Percentiles rank a stretch among this genome's conserved stretches.
These are phyloP conservation scores for Xylariaceae sp. DNA, from an alignment of 2,329 filamentous ascomycete species.

Conservation along the genomic window DNA sequence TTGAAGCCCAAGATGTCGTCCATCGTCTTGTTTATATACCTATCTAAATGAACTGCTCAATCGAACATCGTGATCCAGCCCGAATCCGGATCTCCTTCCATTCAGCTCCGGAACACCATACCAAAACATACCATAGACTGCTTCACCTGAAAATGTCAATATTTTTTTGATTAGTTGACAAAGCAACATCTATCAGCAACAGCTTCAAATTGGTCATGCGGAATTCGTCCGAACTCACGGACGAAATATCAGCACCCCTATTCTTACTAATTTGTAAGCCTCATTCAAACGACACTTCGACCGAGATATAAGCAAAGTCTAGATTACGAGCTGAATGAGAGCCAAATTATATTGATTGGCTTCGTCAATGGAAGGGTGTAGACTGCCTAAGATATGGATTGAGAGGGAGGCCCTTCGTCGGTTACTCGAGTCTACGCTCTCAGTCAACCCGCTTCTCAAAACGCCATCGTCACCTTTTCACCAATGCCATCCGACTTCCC, in stretches of 20 bases:
- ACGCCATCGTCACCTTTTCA: constrained; percentile 20
- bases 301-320: no score
- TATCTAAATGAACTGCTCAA: neutral
- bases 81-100: neutral
- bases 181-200: neutral
- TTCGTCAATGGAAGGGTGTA: no score
- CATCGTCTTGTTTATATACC: neutral
- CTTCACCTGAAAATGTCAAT: neutral
- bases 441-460: constrained; percentile 8
- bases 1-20: neutral
- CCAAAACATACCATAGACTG: neutral
- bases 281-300: neutral
- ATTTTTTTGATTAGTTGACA: neutral
- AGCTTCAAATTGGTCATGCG: neutral
- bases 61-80: no score
- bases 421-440: no score
- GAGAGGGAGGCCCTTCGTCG: no score
- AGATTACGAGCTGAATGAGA: no score
- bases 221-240: neutral
- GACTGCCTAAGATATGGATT: no score
- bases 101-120: neutral
- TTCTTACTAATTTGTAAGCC: neutral
- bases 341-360: no score
- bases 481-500: constrained; percentile 30
- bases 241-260: neutral